Percentiles rank a stretch among this genome's conserved stretches.
Conservation (phyloP, 2,329 filamentous ascomycete species). For the Pseudopyrenochaeta lycopersici region DNA sequence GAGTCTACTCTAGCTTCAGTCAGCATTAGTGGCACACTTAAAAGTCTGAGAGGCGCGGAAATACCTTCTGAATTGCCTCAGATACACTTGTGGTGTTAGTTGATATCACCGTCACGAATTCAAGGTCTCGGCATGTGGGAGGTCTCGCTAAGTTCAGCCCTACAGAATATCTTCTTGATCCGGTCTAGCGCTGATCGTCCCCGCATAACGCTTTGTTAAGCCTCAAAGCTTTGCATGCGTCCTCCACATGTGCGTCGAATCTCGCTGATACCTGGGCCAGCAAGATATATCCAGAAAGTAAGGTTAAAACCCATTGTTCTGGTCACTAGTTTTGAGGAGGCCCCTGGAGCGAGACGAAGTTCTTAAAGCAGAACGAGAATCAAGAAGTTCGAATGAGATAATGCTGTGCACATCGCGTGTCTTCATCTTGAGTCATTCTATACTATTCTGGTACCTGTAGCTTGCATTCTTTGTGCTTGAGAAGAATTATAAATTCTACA, state of each 20-base stretch:
- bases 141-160: constrained; percentile 28
- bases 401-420: too few species aligned
- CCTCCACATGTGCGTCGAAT: background rate
- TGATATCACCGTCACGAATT: constrained; percentile 31
- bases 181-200: constrained; percentile 11
- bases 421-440: too few species aligned
- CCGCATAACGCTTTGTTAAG: constrained; percentile 13
- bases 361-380: too few species aligned
- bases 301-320: too few species aligned
- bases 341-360: too few species aligned
- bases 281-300: too few species aligned
- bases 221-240: background rate
- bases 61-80: constrained; percentile 5
- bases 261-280: too few species aligned
- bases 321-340: too few species aligned
- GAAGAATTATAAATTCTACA: too few species aligned
- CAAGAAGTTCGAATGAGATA: too few species aligned
- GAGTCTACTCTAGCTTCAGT: constrained; percentile 7
- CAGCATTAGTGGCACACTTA: background rate
- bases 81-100: constrained; percentile 12
- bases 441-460: too few species aligned
- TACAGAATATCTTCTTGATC: constrained; percentile 6
- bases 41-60: background rate
- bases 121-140: constrained; percentile 28
- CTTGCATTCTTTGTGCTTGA: too few species aligned